Conservation (phyloP, 2,329 filamentous ascomycete species). For the Acarospora socialis region DNA sequence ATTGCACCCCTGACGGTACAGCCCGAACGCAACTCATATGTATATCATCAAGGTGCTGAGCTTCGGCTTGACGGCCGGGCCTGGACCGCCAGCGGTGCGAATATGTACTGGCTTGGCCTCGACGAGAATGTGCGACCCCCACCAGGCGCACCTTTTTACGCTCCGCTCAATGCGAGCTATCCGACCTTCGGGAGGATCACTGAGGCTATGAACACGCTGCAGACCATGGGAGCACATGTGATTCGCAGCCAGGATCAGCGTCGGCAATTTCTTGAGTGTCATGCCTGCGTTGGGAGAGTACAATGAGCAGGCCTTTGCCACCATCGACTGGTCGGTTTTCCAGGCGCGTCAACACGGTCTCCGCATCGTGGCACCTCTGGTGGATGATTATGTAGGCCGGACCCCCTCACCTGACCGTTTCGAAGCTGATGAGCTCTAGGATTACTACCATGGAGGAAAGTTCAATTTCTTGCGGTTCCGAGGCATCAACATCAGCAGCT, state of each 20-base stretch:
- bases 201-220: constrained; percentile 32
- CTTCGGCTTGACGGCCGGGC: constrained; percentile 25
- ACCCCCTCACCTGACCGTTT: background rate
- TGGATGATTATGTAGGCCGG: constrained; percentile 31
- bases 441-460: constrained; percentile 39
- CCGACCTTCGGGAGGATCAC: constrained; percentile 33
- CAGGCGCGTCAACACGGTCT: constrained; percentile 33
- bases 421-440: constrained; percentile 15
- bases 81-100: constrained; percentile 35
- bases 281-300: constrained; percentile 26
- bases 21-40: constrained; percentile 14
- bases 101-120: constrained; percentile 37
- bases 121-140: constrained; percentile 37
- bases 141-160: constrained; percentile 31
- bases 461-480: constrained; percentile 35
- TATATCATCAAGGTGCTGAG: constrained; percentile 25
- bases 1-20: constrained; percentile 5
- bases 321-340: constrained; percentile 35
- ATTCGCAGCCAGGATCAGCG: constrained; percentile 32
- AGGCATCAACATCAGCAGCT: constrained; percentile 29
- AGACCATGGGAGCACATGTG: constrained; percentile 32
- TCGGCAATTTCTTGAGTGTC: constrained; percentile 34
- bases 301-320: constrained; percentile 32
- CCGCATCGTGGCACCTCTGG: constrained; percentile 31
- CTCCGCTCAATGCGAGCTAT: constrained; percentile 31